Evolutionary conservation across 495 filamentous ascomycete genomes (phyloP), one percentile per base, ranked within the genome.

Genomic region (Lasiosphaeria ovina): DNA sequence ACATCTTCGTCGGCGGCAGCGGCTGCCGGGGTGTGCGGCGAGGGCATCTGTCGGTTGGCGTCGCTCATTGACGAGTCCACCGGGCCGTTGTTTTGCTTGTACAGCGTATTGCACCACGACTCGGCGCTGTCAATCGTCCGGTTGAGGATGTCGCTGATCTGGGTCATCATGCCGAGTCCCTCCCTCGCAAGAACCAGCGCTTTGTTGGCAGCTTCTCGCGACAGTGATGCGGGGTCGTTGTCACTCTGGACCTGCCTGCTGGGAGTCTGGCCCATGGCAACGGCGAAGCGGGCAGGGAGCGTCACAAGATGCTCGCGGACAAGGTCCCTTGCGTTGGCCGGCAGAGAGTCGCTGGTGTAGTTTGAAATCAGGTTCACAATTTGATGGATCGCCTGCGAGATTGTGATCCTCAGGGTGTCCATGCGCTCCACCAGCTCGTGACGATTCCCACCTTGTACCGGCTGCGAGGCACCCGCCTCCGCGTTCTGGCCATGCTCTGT

Each of bases 41-140:
- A 7, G 38, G 38, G 38, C 12, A 42, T 12, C 38, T 42, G 7
- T 12, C 7, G 8, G 38, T 42, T 12, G 24, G 24, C 24, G 24
- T 24, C 24, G 24, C 24, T 24, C 24, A 24, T 24, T 24, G 24
- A 24, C 24, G 24, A 24, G 24, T 24, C 24, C 24, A 24, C 24
- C 24, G 44, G 12, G 11, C 16, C 6, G 5, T 47, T n/a, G 44
- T n/a, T 47, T 14, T 83, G 81, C 63, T 80, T 82, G 16, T 89
- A 89, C 36, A 95, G 74, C 16, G 86, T 79, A 44, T 89, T 85
- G 61, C 90, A 88, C 93, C 93, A 97, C 67, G 86, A 83, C 71
- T 97, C 92, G 4, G 93, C 93, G 67, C 87, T 90, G 40, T 85
- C 80, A 35, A 97, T 84, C 4, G 93, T 96, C n/a, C 87, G 84